Evolutionary conservation across 225 moss, liverwort and hornwort genomes (phyloP).

Genomic region (Physcomitrium patens): DNA sequence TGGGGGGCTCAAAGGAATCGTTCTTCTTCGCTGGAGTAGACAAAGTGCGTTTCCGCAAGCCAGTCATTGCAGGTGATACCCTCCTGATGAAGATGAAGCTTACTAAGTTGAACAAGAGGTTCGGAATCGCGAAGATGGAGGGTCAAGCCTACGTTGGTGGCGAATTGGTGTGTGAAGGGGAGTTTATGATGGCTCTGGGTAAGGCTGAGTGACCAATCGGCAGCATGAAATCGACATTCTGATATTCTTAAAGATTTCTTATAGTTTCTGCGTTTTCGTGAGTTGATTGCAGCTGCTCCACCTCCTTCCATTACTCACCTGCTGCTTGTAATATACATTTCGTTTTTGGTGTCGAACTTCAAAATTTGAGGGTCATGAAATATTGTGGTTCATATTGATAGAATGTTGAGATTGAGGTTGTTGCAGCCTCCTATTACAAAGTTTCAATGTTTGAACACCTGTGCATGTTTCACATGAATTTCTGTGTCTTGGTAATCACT

Average conservation of each 20-base stretch:
- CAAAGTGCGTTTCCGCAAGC: conserved; percentile 97
- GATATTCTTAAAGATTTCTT: conserved; percentile 12
- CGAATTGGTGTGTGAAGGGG: conserved; percentile 90
- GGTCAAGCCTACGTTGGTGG: conserved; percentile 96
- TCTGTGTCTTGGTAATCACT: too few species aligned
- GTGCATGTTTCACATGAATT: too few species aligned
- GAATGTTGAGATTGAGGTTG: too few species aligned
- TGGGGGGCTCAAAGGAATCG: conserved; percentile 88
- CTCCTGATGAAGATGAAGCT: conserved; percentile 97
- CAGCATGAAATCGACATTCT: not conserved
- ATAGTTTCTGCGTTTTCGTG: conserved; percentile 1
- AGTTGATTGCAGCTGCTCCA: too few species aligned
- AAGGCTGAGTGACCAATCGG: conserved; percentile 43
- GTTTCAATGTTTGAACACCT: too few species aligned
- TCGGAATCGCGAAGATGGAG: conserved; percentile 98
- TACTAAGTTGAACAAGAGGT: conserved; percentile 87
- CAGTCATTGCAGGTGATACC: conserved; percentile 95
- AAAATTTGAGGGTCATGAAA: too few species aligned
- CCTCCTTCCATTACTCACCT: too few species aligned
- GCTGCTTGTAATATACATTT: too few species aligned
- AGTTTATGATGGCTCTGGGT: conserved; percentile 94
- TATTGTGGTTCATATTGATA: too few species aligned
- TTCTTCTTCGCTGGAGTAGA: conserved; percentile 99
- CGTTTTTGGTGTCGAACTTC: too few species aligned
- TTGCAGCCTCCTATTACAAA: too few species aligned